A percentile compares a stretch with the other conserved stretches of the same genome.
phyloP scores from a whole-genome alignment of 306 rosid genomes.

The Amphicarpaea edgeworthii region DNA sequence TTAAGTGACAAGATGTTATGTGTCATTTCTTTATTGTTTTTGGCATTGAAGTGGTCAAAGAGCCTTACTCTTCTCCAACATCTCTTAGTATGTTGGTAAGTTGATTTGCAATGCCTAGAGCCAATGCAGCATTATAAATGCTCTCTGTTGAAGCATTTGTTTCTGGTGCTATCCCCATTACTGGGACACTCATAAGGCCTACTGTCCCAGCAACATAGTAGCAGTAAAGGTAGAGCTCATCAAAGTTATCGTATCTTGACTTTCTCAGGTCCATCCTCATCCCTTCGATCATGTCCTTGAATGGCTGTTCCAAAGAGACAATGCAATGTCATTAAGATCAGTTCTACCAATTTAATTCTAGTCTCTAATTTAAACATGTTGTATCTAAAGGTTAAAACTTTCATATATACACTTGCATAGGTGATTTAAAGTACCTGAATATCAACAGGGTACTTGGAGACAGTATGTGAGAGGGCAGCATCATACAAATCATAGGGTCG shows the following conservation, averaged over 20 bases:
- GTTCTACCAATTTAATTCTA: background rate
- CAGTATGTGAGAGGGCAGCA: conserved; percentile 91
- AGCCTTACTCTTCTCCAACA: conserved; percentile 96
- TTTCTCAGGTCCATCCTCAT: conserved; percentile 89
- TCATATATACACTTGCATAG: background rate
- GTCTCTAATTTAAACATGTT: background rate
- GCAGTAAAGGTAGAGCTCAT: conserved; percentile 94
- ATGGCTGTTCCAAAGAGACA: conserved; percentile 67
- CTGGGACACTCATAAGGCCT: conserved; percentile 98
- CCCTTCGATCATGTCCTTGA: conserved; percentile 96
- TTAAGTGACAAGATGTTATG: background rate
- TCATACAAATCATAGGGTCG: conserved; percentile 94
- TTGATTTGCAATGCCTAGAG: conserved; percentile 95
- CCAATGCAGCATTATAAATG: conserved; percentile 89
- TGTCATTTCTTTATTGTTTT: background rate
- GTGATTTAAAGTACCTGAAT: conserved; percentile 65
- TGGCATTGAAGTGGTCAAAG: conserved; percentile 24
- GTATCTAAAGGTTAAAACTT: background rate
- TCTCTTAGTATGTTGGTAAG: conserved; percentile 97
- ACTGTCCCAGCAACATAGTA: conserved; percentile 99
- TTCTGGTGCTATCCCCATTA: conserved; percentile 86
- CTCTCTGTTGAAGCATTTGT: conserved; percentile 80
- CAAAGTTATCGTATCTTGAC: conserved; percentile 86
- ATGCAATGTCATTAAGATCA: conserved; percentile 25
- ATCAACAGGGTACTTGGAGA: conserved; percentile 81